Percentiles rank a stretch among this genome's conserved stretches.
Evolutionary conservation across 179 eudicot genomes (phyloP).

Genomic region (Nepenthes alata): DNA sequence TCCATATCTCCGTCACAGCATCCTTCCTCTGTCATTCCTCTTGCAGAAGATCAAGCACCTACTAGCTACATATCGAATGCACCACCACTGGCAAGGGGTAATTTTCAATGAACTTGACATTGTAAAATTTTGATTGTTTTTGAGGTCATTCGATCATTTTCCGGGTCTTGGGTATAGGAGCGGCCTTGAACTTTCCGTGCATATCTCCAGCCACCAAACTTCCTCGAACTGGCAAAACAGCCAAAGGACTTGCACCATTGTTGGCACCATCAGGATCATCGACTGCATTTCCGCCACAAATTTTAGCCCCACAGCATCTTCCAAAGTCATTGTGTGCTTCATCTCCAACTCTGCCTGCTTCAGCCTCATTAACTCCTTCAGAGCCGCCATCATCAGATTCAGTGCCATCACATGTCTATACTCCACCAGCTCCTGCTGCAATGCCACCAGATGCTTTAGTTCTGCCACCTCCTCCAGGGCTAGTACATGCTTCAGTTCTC

Average conservation of each 20-base stretch:
- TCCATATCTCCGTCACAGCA: constrained; percentile 17
- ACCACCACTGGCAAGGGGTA: constrained; percentile 30
- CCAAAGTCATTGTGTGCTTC: constrained; percentile 1
- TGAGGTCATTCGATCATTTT: neutral
- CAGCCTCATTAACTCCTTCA: neutral
- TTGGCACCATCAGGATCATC: constrained; percentile 20
- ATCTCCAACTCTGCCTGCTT: constrained; percentile 3
- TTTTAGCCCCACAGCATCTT: constrained; percentile 13
- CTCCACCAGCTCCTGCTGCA: neutral
- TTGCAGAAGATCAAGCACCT: constrained; percentile 23
- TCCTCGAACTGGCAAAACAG: constrained; percentile 22
- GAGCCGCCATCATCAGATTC: neutral
- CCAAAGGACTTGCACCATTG: constrained; percentile 18
- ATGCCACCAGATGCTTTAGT: constrained; percentile 17
- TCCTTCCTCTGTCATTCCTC: constrained; percentile 17
- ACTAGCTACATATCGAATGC: constrained; percentile 14
- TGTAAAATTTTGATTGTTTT: neutral
- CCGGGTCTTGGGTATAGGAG: constrained; percentile 14
- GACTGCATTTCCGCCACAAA: constrained; percentile 12
- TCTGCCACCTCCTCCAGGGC: constrained; percentile 9
- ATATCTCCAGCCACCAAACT: constrained; percentile 21
- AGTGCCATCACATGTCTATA: neutral
- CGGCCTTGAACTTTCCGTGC: constrained; percentile 20
- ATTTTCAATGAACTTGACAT: constrained; percentile 5
- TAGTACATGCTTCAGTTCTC: constrained; percentile 6